These are phyloP conservation scores for Aurantiochytrium sp. DNA, from an alignment of 108 stramenopile genomes.

Conservation along the genomic window DNA sequence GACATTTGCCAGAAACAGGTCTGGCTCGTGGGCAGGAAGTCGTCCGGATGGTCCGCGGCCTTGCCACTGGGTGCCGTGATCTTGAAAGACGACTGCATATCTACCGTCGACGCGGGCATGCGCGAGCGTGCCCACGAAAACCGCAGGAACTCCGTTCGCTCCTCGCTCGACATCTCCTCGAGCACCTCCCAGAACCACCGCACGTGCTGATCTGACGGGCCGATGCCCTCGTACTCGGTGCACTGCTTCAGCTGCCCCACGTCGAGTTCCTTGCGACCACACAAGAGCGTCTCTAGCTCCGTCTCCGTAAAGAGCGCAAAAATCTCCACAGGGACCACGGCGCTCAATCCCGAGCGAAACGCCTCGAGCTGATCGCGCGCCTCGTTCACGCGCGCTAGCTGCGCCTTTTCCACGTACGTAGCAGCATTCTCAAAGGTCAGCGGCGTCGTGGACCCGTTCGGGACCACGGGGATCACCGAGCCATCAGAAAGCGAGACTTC, in stretches of 20 bases:
- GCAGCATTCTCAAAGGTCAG: constrained; percentile 57
- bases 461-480: constrained; percentile 24
- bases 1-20: constrained; percentile 94
- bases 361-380: constrained; percentile 70
- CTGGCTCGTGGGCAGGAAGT: constrained; percentile 81
- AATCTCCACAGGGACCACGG: constrained; percentile 82
- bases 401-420: constrained; percentile 53
- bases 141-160: constrained; percentile 81
- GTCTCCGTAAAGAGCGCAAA: constrained; percentile 76
- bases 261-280: constrained; percentile 87
- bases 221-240: constrained; percentile 89
- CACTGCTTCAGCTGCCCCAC: constrained; percentile 77
- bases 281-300: constrained; percentile 77
- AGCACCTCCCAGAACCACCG: constrained; percentile 85
- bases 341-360: constrained; percentile 78
- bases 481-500: constrained; percentile 45
- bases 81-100: constrained; percentile 66
- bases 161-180: constrained; percentile 72
- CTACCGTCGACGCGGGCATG: constrained; percentile 72
- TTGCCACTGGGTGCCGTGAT: constrained; percentile 55
- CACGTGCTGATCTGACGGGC: constrained; percentile 64
- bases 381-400: constrained; percentile 36
- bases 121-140: constrained; percentile 94
- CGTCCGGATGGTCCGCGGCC: constrained; percentile 60
- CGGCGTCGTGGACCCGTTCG: background rate